Percentiles rank a stretch among this genome's conserved stretches.
phyloP scores from a whole-genome alignment of 2,329 filamentous ascomycete species.

The Fusarium gaditjirri region DNA sequence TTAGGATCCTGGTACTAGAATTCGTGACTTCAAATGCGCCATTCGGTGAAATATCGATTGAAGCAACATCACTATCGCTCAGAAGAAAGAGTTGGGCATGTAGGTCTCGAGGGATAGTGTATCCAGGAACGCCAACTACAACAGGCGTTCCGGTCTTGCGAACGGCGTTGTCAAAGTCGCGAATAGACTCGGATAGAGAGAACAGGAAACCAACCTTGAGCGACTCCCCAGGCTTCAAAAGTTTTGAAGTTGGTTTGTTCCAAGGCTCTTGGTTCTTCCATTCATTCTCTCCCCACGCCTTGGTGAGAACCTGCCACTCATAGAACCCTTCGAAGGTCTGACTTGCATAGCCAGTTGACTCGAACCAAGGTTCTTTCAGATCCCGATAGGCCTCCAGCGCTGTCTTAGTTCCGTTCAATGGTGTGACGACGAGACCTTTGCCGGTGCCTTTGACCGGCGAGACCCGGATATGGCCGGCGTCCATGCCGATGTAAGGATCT shows the following conservation, averaged over 20 bases:
- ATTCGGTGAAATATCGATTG: slow-evolving; percentile 53
- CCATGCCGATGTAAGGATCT: slow-evolving; percentile 69
- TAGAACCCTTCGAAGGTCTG: slow-evolving; percentile 71
- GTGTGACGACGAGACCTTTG: slow-evolving; percentile 64
- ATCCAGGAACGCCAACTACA: slow-evolving; percentile 65
- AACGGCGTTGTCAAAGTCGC: slow-evolving; percentile 60
- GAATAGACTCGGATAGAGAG: slow-evolving; percentile 57
- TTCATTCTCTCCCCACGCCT: slow-evolving; percentile 66
- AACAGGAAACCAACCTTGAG: slow-evolving; percentile 63
- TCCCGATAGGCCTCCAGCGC: slow-evolving; percentile 67
- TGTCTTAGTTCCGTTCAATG: slow-evolving; percentile 56
- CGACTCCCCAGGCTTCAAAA: slow-evolving; percentile 56
- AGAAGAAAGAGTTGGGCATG: slow-evolving; percentile 59
- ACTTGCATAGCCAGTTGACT: slow-evolving; percentile 57
- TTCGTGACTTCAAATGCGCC: slow-evolving; percentile 51
- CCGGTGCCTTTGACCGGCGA: slow-evolving; percentile 63
- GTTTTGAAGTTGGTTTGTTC: slow-evolving; percentile 63
- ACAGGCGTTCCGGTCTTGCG: slow-evolving; percentile 57
- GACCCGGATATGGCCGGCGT: slow-evolving; percentile 67
- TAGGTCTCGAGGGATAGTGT: slow-evolving; percentile 61
- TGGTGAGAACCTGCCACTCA: slow-evolving; percentile 66
- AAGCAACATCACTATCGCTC: slow-evolving; percentile 51
- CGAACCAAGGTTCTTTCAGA: slow-evolving; percentile 56
- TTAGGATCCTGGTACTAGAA: slow-evolving; percentile 6
- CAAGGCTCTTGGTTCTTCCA: slow-evolving; percentile 63